Evolutionary conservation across 768 basidiomycete genomes (phyloP).

Genomic region (Harrya chromipes): DNA sequence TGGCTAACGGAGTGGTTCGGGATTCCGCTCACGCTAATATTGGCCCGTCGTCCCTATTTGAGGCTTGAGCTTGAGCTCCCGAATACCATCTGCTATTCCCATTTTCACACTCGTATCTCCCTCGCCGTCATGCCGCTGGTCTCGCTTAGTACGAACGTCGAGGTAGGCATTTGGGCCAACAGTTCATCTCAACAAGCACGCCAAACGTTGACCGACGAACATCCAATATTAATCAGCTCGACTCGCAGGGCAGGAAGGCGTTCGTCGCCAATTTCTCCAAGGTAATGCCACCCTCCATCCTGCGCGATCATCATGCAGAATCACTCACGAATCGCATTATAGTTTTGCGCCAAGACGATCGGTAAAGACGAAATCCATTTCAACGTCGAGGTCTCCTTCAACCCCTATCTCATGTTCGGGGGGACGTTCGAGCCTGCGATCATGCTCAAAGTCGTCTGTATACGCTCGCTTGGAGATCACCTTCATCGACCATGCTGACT

Average conservation of each 20-base stretch:
- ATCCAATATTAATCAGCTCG: conserved; percentile 6
- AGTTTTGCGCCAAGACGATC: conserved; percentile 54
- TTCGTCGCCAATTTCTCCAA: conserved; percentile 54
- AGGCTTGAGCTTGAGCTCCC: too few relatives aligned
- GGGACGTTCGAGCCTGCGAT: conserved; percentile 69
- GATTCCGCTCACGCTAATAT: background rate
- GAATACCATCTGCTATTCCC: background rate
- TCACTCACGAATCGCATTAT: background rate
- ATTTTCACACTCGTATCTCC: background rate
- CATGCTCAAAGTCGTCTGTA: conserved; percentile 55
- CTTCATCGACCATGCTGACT: background rate
- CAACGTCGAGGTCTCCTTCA: conserved; percentile 51
- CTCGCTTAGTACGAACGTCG: conserved; percentile 39
- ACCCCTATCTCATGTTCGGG: conserved; percentile 56
- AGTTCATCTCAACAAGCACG: background rate
- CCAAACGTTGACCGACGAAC: background rate
- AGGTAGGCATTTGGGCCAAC: conserved; percentile 16
- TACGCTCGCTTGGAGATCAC: background rate
- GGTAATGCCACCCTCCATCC: conserved; percentile 30
- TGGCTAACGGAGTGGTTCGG: background rate
- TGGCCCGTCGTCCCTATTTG: too few relatives aligned
- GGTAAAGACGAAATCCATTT: conserved; percentile 55
- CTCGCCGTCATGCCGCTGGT: conserved; percentile 34
- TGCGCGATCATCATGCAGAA: background rate
- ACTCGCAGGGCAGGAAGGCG: conserved; percentile 27